Evolutionary conservation across 495 filamentous ascomycete species (phyloP).

Genomic region (Trichoderma gamsii): DNA sequence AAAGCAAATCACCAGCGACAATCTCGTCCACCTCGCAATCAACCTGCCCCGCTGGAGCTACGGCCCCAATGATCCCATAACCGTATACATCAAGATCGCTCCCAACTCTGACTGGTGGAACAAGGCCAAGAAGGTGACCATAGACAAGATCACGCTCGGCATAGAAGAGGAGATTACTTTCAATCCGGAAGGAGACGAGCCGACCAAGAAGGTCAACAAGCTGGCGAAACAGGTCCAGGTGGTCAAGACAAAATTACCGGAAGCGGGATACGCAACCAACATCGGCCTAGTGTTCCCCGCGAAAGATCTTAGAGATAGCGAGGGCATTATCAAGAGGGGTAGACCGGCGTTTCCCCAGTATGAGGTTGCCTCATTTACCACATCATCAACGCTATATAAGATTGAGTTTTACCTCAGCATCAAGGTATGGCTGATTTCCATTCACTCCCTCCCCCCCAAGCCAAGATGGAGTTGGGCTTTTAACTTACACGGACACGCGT

Average conservation of each 20-base stretch:
- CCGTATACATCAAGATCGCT: constrained; percentile 85
- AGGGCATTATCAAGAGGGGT: constrained; percentile 79
- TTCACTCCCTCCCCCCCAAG: neutral
- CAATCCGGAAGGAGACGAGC: constrained; percentile 97
- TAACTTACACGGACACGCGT: neutral
- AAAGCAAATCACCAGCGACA: constrained; percentile 77
- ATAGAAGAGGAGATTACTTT: constrained; percentile 97
- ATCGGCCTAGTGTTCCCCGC: constrained; percentile 86
- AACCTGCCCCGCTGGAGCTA: constrained; percentile 94
- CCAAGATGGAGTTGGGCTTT: no score
- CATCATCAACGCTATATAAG: constrained; percentile 89
- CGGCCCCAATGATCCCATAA: constrained; percentile 89
- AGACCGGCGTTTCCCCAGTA: constrained; percentile 88
- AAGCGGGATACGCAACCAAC: constrained; percentile 84
- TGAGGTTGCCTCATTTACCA: constrained; percentile 83
- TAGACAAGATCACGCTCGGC: constrained; percentile 84
- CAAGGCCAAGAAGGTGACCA: constrained; percentile 88
- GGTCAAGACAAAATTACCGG: constrained; percentile 76
- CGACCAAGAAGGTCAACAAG: constrained; percentile 80
- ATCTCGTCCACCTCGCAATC: constrained; percentile 85
- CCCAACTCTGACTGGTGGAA: constrained; percentile 87
- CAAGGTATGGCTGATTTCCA: constrained; percentile 55
- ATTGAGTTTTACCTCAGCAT: constrained; percentile 95
- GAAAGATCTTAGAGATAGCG: constrained; percentile 79
- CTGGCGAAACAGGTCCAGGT: constrained; percentile 77